Evolutionary conservation across 2,329 filamentous ascomycete genomes (phyloP).

Genomic region (Ilyonectria sp.): DNA sequence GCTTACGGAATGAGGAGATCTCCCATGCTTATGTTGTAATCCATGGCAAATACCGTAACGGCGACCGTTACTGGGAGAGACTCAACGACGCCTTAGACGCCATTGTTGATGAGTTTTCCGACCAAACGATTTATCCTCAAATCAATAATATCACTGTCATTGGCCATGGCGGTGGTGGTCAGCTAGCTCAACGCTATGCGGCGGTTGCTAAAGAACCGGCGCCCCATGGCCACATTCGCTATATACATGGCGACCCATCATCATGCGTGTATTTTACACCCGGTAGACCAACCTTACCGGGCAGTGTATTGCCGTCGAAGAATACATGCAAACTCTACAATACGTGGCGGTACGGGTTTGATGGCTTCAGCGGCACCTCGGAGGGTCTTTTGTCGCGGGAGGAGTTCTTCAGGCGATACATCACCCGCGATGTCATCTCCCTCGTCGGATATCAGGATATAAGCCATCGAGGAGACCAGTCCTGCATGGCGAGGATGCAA

Average conservation of each 20-base stretch:
- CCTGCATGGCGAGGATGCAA: constrained; percentile 22
- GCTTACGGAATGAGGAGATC: too few species aligned
- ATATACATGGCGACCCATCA: constrained; percentile 31
- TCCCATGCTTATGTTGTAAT: not conserved
- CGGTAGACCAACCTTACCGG: constrained; percentile 13
- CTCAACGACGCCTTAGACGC: constrained; percentile 12
- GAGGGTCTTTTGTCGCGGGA: not conserved
- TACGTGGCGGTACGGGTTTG: constrained; percentile 24
- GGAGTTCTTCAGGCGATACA: constrained; percentile 4
- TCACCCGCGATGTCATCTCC: constrained; percentile 3
- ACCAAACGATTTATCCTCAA: constrained; percentile 15
- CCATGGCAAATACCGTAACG: constrained; percentile 30
- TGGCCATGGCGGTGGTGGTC: constrained; percentile 30
- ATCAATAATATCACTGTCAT: constrained; percentile 28
- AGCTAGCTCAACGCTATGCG: constrained; percentile 29
- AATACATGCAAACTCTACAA: constrained; percentile 3
- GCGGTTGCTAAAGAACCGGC: constrained; percentile 12
- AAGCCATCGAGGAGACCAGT: not conserved
- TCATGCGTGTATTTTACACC: constrained; percentile 30
- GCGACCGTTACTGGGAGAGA: constrained; percentile 23
- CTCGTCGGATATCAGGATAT: constrained; percentile 3
- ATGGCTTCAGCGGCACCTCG: constrained; percentile 4
- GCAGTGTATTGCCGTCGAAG: too few species aligned
- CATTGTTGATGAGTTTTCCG: constrained; percentile 1
- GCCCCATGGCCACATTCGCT: constrained; percentile 27